These are phyloP conservation scores for Sporothrix phasma DNA, from an alignment of 2,329 filamentous ascomycete species.

Conservation along the genomic window DNA sequence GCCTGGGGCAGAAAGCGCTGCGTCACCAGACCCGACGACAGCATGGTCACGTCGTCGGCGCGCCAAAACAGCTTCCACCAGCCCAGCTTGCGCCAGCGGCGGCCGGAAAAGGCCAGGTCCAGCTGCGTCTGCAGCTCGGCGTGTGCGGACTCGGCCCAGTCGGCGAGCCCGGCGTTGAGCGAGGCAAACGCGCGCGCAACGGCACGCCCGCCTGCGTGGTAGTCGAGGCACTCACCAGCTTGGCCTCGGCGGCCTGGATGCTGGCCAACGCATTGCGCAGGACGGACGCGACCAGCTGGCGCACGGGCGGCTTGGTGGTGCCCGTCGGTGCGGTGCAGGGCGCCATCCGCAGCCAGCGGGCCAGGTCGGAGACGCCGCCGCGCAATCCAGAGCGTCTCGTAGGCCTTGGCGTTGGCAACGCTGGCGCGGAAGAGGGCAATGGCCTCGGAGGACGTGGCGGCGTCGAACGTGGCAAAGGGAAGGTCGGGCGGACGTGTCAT, in stretches of 20 bases:
- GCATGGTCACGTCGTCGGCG: conserved; percentile 81
- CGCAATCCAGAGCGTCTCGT: conserved; percentile 64
- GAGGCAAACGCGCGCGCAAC: conserved; percentile 31
- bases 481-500: conserved; percentile 23
- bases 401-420: conserved; percentile 58
- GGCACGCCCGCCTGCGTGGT: conserved; percentile 18
- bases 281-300: conserved; percentile 56
- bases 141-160: conserved; percentile 74
- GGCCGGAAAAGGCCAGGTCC: conserved; percentile 65
- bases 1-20: conserved; percentile 67
- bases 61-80: conserved; percentile 98
- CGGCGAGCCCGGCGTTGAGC: conserved; percentile 50
- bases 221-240: conserved; percentile 23
- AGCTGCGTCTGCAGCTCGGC: conserved; percentile 73
- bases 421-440: conserved; percentile 59
- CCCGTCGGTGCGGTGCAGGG: conserved; percentile 31
- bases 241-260: conserved; percentile 41
- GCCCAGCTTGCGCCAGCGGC: conserved; percentile 65
- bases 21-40: conserved; percentile 67
- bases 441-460: conserved; percentile 50
- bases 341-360: conserved; percentile 54
- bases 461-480: conserved; percentile 51
- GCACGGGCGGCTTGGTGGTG: conserved; percentile 55
- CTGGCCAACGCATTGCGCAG: conserved; percentile 43
- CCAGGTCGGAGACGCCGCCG: conserved; percentile 57